Base-by-base conservation (phyloP, 495 filamentous ascomycete species). In the Podospora appendiculata region DNA sequence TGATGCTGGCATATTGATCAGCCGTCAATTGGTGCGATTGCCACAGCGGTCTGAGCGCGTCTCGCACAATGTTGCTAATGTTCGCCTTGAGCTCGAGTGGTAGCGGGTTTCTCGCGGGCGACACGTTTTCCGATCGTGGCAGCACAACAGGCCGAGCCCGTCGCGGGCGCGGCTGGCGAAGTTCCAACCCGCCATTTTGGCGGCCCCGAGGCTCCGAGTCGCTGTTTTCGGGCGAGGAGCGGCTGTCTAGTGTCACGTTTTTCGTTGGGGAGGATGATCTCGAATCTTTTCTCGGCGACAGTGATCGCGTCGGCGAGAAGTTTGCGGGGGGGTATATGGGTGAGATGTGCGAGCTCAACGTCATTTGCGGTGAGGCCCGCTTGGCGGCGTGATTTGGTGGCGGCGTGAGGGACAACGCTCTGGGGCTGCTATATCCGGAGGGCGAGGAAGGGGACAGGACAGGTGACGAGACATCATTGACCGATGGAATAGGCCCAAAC, bases 1-100 rank as follows among this genome's bases (percentile, higher is more conserved):
- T 95, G 69, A 95, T 90, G 43, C 84, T 80, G 6, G 85, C 90
- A 69, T 88, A 96, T 64, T 95, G 85, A 40, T 94, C 85, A 58
- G 88, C 84, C 34, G 82, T 84, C 9, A 96, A 71, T 42, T 81
- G 72, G 50, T 82, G 82, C 11, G 81, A 79, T 54, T 86, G 72
- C 75, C 75, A 94, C 56, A 87, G 80, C 17, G 90, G 88, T 49
- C 86, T 86, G 17, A 96, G 74, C 0, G 84, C 87, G 17, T 75
- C 69, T 32, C 84, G 82, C 45, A 96, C 90, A 70, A 95, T 86
- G 51, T 79, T 82, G 61, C 86, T 89, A 44, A 96, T 84, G 52
- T 81, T 87, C 45, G 87, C 76, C 63, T 96, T 96, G 50, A 86
- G 81, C 41, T 84, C 79, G 14, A 82, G 74, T 0, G 89, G 83